Percentiles rank a stretch among this genome's conserved stretches.
Conservation (phyloP, 306 rosid species). For the Potentilla sterilis region DNA sequence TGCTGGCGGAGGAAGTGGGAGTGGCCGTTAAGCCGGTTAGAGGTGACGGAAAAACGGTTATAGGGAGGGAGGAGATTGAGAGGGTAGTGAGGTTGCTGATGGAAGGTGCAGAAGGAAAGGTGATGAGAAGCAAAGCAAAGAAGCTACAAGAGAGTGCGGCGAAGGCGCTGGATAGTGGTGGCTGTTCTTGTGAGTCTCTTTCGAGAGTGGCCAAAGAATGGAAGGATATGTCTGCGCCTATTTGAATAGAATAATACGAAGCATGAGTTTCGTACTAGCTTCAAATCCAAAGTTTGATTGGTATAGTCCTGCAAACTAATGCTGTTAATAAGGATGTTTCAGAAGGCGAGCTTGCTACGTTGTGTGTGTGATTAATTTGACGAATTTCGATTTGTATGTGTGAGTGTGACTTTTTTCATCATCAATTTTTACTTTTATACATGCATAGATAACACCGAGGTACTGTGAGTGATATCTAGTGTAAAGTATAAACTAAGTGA, state of each 20-base stretch:
- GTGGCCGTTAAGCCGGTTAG: slow-evolving; percentile 23
- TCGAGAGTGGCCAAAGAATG: neutral
- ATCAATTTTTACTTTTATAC: too few relatives aligned
- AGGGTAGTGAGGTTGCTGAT: slow-evolving; percentile 32
- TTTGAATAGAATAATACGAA: neutral
- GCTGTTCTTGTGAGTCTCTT: slow-evolving; percentile 28
- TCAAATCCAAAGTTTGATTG: too few relatives aligned
- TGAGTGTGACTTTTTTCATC: too few relatives aligned
- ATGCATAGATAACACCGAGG: too few relatives aligned
- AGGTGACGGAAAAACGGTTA: neutral
- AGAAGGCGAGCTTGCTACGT: too few relatives aligned
- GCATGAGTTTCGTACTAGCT: too few relatives aligned
- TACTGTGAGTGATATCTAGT: too few relatives aligned
- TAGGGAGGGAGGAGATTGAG: slow-evolving; percentile 34
- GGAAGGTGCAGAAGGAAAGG: slow-evolving; percentile 36
- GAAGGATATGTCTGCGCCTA: slow-evolving; percentile 1
- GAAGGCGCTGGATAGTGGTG: slow-evolving; percentile 8
- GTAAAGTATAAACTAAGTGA: too few relatives aligned
- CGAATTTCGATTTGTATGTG: too few relatives aligned
- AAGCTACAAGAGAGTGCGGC: slow-evolving; percentile 24
- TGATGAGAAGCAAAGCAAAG: slow-evolving; percentile 12
- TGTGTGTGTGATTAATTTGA: too few relatives aligned
- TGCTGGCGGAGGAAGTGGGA: slow-evolving; percentile 31
- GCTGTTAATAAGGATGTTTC: too few relatives aligned
- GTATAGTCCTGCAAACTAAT: too few relatives aligned